Evolutionary conservation across 2,329 filamentous ascomycete species (phyloP), one percentile per base, ranked within the genome.

Genomic region (Fusarium albosuccineum): DNA sequence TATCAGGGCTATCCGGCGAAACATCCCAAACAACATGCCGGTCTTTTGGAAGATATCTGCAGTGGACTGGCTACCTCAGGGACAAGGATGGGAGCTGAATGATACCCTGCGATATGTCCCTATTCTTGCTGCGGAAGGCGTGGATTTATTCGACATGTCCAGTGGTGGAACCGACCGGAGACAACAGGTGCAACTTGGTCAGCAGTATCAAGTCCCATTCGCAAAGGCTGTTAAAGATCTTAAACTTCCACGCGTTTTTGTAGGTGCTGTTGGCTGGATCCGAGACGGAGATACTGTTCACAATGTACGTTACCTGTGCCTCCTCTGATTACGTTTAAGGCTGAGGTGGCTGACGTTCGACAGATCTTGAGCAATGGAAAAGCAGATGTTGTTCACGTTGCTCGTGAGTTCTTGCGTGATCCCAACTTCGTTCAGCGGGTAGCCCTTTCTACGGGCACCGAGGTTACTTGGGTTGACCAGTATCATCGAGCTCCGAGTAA

Each of bases 401-500:
- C 45, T 4, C 45, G 45, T 30, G 45, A 48, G 29, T 48, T 48
- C 45, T 48, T 48, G 16, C 45, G 45, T 5, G 45, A 48, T 1
- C 45, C 45, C 7, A 48, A 48, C 29, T 48, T 48, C 22, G 45
- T 48, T 14, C 45, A 48, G 11, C 30, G 22, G 45, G 45, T 48
- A 17, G 45, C 45, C 5, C 45, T 48, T 16, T 48, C 29, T 6
- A 48, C 45, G 8, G 14, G 22, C 2, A 48, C 45, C 2, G 45
- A 48, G 29, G 45, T 48, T 30, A 48, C 45, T 4, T 48, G 45
- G 45, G 45, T 48, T 9, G 45, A 48, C 16, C 45, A 48, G 17
- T 48, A 48, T n/a, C 45, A 48, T 17, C 45, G 45, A 7, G 45
- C 45, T 8, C 45, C 45, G 10, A 48, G 29, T 48, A 48, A 48